phyloP scores from a whole-genome alignment of 2,329 filamentous ascomycete species.

The Cryoendolithus antarcticus region DNA sequence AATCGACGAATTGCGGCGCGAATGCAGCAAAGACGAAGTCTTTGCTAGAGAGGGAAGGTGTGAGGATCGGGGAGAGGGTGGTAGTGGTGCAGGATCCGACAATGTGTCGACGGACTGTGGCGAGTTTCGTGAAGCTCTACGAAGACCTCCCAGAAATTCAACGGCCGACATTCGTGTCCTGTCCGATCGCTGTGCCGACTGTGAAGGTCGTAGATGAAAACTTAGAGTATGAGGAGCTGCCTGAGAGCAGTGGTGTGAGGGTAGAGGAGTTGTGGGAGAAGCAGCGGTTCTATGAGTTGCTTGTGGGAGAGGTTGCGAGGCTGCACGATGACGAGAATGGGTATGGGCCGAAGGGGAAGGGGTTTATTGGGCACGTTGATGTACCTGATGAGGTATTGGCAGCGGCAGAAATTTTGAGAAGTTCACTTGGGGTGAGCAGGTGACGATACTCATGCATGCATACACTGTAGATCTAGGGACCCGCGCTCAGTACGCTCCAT shows the following conservation, averaged over 20 bases:
- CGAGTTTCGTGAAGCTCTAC: slow-evolving; percentile 30
- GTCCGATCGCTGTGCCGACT: slow-evolving; percentile 23
- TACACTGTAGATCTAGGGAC: too few species aligned
- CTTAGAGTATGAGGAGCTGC: slow-evolving; percentile 5
- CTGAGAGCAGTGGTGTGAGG: neutral
- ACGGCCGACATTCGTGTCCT: slow-evolving; percentile 17
- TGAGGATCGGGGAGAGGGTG: slow-evolving; percentile 15
- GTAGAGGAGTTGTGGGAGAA: slow-evolving; percentile 24
- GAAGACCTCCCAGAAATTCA: slow-evolving; percentile 7
- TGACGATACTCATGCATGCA: neutral
- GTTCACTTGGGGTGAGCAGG: neutral
- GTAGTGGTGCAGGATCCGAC: slow-evolving; percentile 36
- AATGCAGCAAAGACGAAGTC: slow-evolving; percentile 29
- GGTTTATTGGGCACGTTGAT: slow-evolving; percentile 34
- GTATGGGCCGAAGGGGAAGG: slow-evolving; percentile 33
- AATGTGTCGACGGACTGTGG: slow-evolving; percentile 31
- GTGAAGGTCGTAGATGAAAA: slow-evolving; percentile 2
- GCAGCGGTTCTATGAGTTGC: slow-evolving; percentile 29
- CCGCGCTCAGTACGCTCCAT: slow-evolving; percentile 12
- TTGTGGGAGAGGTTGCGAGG: slow-evolving; percentile 33
- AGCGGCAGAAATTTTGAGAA: slow-evolving; percentile 10
- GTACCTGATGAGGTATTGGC: slow-evolving; percentile 25
- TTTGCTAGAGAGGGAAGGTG: slow-evolving; percentile 22
- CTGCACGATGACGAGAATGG: slow-evolving; percentile 30
- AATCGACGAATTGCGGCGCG: slow-evolving; percentile 35